These are phyloP conservation scores for Paraleonurus japonicus DNA, from an alignment of 257 asterid genomes.

Conservation along the genomic window DNA sequence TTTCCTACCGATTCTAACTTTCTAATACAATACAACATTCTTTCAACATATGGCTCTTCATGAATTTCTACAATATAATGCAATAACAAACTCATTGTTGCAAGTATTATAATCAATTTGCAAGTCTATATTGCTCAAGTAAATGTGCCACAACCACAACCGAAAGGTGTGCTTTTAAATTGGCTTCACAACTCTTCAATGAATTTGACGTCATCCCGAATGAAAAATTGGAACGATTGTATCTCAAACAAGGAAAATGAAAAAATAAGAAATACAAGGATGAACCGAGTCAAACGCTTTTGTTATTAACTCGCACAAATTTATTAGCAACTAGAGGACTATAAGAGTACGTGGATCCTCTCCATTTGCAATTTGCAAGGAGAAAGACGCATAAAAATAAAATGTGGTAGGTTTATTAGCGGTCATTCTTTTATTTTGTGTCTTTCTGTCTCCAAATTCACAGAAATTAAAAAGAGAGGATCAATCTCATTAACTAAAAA, in stretches of 20 bases:
- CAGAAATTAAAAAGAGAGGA: background rate
- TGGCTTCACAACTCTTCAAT: conserved; percentile 5
- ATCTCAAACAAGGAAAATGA: conserved; percentile 24
- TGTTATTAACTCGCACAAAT: background rate
- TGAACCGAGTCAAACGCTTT: background rate
- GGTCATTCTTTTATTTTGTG: background rate
- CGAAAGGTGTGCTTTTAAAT: background rate
- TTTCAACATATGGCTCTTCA: background rate
- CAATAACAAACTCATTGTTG: background rate
- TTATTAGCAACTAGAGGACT: background rate
- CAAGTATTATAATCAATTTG: background rate
- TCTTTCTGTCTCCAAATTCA: background rate
- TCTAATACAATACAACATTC: background rate
- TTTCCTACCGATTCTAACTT: background rate
- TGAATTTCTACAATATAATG: background rate
- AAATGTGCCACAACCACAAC: conserved; percentile 5
- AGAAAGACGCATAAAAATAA: background rate
- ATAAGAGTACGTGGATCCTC: background rate
- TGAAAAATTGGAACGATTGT: conserved; percentile 3
- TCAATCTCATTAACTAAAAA: background rate
- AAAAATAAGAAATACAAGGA: background rate
- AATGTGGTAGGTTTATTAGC: background rate
- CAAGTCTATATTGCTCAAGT: background rate
- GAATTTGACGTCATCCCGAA: background rate
- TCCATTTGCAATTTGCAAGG: background rate